Evolutionary conservation across 2,329 filamentous ascomycete genomes (phyloP).

Genomic region (Cercospora zeae-maydis): DNA sequence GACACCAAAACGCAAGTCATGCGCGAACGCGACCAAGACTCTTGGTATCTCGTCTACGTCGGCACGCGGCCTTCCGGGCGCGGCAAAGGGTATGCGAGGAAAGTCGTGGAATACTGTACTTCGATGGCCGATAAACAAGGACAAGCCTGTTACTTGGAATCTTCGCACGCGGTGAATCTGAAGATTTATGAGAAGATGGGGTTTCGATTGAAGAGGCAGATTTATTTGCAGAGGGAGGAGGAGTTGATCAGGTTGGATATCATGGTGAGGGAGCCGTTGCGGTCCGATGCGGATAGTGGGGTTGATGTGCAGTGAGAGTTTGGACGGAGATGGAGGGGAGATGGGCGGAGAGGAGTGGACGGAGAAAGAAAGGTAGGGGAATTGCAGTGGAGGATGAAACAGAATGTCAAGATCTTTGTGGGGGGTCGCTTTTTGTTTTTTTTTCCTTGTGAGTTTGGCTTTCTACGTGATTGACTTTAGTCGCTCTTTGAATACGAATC

Average conservation of each 20-base stretch:
- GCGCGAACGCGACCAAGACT: constrained; percentile 61
- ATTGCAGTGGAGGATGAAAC: constrained; percentile 16
- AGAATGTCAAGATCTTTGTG: constrained; percentile 14
- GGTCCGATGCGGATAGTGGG: constrained; percentile 23
- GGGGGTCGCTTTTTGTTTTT: too few species aligned
- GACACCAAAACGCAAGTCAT: constrained; percentile 67
- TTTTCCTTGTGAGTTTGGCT: neutral
- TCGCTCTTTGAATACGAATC: constrained; percentile 3
- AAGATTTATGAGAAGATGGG: constrained; percentile 72
- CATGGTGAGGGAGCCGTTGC: constrained; percentile 71
- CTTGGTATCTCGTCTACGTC: constrained; percentile 81
- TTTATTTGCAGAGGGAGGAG: constrained; percentile 58
- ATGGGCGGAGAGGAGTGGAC: neutral
- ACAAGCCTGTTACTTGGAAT: constrained; percentile 72
- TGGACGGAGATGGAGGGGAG: neutral
- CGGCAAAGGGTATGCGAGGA: constrained; percentile 68
- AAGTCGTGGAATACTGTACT: constrained; percentile 68
- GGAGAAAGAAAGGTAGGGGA: neutral
- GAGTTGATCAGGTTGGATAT: constrained; percentile 66
- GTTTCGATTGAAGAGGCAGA: constrained; percentile 62
- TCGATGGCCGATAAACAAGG: constrained; percentile 64
- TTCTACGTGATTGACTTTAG: constrained; percentile 9
- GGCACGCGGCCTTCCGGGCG: constrained; percentile 69
- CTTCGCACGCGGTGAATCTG: constrained; percentile 65
- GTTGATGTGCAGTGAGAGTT: constrained; percentile 17